Evolutionary conservation across 306 rosid genomes (phyloP).

Genomic region (Lathyrus oleraceus): DNA sequence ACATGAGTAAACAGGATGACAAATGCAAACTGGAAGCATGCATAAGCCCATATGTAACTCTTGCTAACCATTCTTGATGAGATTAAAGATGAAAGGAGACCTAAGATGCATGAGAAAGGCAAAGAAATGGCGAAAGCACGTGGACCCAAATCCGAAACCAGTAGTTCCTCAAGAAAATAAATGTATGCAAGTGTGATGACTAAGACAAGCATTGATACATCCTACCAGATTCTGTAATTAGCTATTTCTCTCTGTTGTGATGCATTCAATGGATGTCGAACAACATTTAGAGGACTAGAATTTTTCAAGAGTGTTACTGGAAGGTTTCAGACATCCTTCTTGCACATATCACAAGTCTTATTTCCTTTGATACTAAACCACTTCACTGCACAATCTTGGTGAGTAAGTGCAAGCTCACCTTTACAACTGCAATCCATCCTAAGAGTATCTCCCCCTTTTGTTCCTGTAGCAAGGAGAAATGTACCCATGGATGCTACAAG

Average conservation of each 20-base stretch:
- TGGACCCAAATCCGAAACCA: conserved; percentile 81
- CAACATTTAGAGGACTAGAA: conserved; percentile 43
- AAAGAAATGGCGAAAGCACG: conserved; percentile 82
- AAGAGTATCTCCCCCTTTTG: conserved; percentile 79
- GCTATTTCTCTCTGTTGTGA: conserved; percentile 45
- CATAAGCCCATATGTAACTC: conserved; percentile 81
- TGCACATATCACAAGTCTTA: conserved; percentile 88
- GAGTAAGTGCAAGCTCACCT: conserved; percentile 96
- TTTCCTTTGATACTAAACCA: conserved; percentile 97
- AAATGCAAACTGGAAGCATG: conserved; percentile 83
- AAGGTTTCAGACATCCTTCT: conserved; percentile 72
- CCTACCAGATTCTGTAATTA: conserved; percentile 77
- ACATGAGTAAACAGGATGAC: conserved; percentile 77
- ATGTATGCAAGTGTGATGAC: conserved; percentile 93
- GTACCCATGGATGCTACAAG: conserved; percentile 99
- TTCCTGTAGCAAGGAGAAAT: conserved; percentile 84
- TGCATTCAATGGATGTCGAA: conserved; percentile 41
- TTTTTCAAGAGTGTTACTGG: conserved; percentile 80
- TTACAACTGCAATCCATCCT: conserved; percentile 97
- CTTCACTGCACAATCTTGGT: conserved; percentile 88
- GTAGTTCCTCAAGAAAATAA: conserved; percentile 89
- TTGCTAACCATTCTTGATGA: conserved; percentile 87
- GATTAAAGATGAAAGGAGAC: conserved; percentile 71
- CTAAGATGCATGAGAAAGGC: conserved; percentile 75
- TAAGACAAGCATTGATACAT: conserved; percentile 69